phyloP scores from a whole-genome alignment of 1,284 basidiomycete species.

The Neotropicomus parvogracilis region DNA sequence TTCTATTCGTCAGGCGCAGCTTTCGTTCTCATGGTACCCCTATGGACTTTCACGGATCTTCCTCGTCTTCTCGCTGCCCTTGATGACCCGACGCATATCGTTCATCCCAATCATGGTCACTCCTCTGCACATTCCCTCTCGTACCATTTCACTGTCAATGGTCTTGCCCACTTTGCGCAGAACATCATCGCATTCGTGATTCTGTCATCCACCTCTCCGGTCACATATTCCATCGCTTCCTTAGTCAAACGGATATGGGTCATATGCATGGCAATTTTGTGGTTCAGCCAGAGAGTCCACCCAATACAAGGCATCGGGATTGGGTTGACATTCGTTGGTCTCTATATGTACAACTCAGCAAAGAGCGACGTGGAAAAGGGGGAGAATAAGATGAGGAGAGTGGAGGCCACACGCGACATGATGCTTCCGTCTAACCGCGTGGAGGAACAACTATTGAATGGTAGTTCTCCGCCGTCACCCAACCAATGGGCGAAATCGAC shows the following conservation, averaged over 20 bases:
- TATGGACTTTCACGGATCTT: conserved; percentile 88
- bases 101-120: conserved; percentile 49
- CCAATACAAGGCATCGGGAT: conserved; percentile 87
- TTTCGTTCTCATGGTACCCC: conserved; percentile 90
- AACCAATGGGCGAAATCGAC: not conserved
- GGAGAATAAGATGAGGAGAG: conserved; percentile 80
- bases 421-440: conserved; percentile 67
- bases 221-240: conserved; percentile 98
- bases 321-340: conserved; percentile 80
- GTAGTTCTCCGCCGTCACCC: conserved; percentile 30
- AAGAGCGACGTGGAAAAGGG: conserved; percentile 92
- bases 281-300: conserved; percentile 91
- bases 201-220: conserved; percentile 92
- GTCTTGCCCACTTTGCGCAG: conserved; percentile 94
- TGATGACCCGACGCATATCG: conserved; percentile 40
- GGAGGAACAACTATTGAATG: conserved; percentile 48
- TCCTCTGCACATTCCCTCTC: conserved; percentile 52
- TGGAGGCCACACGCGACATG: conserved; percentile 77
- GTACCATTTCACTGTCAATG: conserved; percentile 87
- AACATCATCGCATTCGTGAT: conserved; percentile 98
- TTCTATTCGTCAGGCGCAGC: conserved; percentile 95
- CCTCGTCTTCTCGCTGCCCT: conserved; percentile 53
- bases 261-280: conserved; percentile 95
- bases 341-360: conserved; percentile 96
- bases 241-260: conserved; percentile 98